Conservation (phyloP, 257 asterid genomes). For the Cruciata laevipes region DNA sequence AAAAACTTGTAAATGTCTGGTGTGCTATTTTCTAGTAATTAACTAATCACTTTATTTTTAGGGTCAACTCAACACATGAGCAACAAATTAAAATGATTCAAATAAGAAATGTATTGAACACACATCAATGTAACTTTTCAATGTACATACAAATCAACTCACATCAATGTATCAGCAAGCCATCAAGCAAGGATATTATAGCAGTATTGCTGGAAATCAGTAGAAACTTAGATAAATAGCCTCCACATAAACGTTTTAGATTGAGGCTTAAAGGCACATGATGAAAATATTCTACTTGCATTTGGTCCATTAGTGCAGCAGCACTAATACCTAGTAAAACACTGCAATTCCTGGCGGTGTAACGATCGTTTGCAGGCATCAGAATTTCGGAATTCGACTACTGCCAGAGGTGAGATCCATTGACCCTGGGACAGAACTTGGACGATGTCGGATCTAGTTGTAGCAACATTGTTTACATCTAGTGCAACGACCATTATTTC, state of each 20-base stretch:
- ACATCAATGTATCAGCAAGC: not conserved
- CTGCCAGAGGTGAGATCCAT: not conserved
- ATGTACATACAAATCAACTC: not conserved
- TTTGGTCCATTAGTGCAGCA: not conserved
- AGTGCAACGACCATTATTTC: not conserved
- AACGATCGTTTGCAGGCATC: not conserved
- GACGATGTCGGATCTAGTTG: not conserved
- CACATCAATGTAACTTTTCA: too few relatives aligned
- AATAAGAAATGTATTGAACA: too few relatives aligned
- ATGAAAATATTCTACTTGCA: too few relatives aligned
- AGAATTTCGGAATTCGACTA: not conserved
- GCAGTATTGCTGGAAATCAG: not conserved
- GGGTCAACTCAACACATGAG: not conserved
- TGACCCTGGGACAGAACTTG: not conserved
- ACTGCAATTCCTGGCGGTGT: not conserved
- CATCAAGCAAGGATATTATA: too few relatives aligned
- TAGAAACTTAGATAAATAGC: not conserved
- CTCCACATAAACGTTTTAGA: not conserved
- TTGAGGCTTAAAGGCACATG: too few relatives aligned
- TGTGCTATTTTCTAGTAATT: not conserved
- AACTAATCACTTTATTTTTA: too few relatives aligned
- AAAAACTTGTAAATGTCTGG: too few relatives aligned
- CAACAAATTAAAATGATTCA: too few relatives aligned
- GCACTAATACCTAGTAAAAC: not conserved
- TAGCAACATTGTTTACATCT: not conserved